Conservation (phyloP, 495 filamentous ascomycete species). For the Staphylotrichum tortipilum region DNA sequence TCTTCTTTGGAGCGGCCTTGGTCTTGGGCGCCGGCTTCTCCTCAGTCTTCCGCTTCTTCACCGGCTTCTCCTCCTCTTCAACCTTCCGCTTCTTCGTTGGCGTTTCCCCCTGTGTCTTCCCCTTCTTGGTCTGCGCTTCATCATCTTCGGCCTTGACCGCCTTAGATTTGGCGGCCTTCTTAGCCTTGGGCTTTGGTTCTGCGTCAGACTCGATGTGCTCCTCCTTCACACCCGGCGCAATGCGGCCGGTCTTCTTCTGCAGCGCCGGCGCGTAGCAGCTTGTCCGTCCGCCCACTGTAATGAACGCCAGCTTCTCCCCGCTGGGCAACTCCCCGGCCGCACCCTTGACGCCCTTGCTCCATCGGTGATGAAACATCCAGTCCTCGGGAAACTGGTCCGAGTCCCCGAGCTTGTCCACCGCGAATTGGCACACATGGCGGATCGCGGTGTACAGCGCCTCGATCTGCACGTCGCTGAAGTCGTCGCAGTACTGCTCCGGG, state of each 20-base stretch:
- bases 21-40: slow-evolving; percentile 22
- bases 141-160: slow-evolving; percentile 3
- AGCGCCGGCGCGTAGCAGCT: slow-evolving; percentile 76
- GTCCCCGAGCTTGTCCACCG: slow-evolving; percentile 72
- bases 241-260: slow-evolving; percentile 62
- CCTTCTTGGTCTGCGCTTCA: slow-evolving; percentile 5
- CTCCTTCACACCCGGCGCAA: slow-evolving; percentile 28
- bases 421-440: slow-evolving; percentile 66
- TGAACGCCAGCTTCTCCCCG: slow-evolving; percentile 70
- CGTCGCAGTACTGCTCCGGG: slow-evolving; percentile 85
- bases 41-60: slow-evolving; percentile 29
- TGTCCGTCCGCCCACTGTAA: slow-evolving; percentile 84
- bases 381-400: slow-evolving; percentile 74
- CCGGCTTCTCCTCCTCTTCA: slow-evolving; percentile 10
- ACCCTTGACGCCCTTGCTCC: slow-evolving; percentile 83
- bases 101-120: too few species aligned
- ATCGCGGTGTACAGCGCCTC: slow-evolving; percentile 64
- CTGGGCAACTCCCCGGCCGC: slow-evolving; percentile 58
- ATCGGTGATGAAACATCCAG: slow-evolving; percentile 89
- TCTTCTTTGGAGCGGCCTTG: slow-evolving; percentile 4
- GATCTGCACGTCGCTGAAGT: slow-evolving; percentile 63
- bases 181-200: slow-evolving; percentile 19
- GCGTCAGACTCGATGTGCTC: slow-evolving; percentile 23
- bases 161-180: slow-evolving; percentile 20
- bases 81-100: slow-evolving; percentile 3